phyloP scores from a whole-genome alignment of 768 basidiomycete species.

The Galerina marginata region DNA sequence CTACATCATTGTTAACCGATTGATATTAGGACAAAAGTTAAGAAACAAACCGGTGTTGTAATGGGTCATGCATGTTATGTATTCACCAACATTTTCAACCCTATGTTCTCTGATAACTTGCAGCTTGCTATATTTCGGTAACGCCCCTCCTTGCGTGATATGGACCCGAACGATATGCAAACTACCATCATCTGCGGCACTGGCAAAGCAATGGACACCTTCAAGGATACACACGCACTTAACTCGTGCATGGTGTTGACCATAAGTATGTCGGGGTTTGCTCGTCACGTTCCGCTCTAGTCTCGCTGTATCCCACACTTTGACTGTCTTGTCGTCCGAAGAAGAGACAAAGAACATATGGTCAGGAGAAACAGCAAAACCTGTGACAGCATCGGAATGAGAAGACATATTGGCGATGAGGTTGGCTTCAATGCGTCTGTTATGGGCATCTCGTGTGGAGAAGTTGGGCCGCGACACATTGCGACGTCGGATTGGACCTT shows the following conservation, averaged over 20 bases:
- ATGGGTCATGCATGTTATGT: conserved; percentile 84
- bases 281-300: conserved; percentile 25
- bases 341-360: conserved; percentile 94
- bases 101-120: conserved; percentile 84
- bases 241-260: conserved; percentile 63
- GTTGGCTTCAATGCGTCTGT: conserved; percentile 72
- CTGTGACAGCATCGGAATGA: conserved; percentile 80
- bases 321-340: conserved; percentile 90
- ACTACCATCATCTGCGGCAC: conserved; percentile 84
- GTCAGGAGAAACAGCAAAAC: conserved; percentile 88
- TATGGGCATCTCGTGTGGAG: conserved; percentile 64
- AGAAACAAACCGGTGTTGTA: conserved; percentile 67
- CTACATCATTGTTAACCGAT: conserved; percentile 30
- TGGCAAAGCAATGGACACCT: conserved; percentile 86
- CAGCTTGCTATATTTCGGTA: conserved; percentile 85
- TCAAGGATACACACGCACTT: conserved; percentile 83
- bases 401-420: conserved; percentile 86
- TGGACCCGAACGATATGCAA: conserved; percentile 86
- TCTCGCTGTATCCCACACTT: conserved; percentile 19
- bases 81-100: conserved; percentile 74
- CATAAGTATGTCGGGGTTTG: conserved; percentile 66
- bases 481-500: conserved; percentile 80
- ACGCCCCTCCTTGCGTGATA: conserved; percentile 62
- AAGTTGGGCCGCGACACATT: conserved; percentile 74
- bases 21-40: neutral